These are phyloP conservation scores for Tillandsia fasciculata DNA, from an alignment of 176 grass and related monocot species.

Conservation along the genomic window DNA sequence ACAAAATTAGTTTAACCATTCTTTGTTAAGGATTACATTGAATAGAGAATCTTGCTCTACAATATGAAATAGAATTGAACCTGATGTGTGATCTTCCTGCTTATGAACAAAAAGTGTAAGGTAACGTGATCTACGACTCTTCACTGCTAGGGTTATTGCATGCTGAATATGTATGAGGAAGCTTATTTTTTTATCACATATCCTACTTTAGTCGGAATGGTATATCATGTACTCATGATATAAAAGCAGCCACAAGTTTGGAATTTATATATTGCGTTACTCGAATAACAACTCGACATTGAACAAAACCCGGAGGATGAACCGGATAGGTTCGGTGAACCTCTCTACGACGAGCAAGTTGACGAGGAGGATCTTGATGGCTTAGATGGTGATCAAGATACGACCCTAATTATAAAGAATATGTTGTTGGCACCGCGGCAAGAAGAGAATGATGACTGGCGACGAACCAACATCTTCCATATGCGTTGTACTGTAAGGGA, in stretches of 20 bases:
- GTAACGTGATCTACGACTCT: conserved; percentile 24
- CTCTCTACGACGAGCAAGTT: no score
- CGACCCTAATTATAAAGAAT: no score
- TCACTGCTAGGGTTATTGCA: background rate
- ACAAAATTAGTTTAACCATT: no score
- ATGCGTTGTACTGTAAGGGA: no score
- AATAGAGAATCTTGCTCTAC: conserved; percentile 78
- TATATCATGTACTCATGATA: background rate
- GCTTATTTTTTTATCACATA: background rate
- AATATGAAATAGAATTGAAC: no score
- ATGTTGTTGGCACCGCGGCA: no score
- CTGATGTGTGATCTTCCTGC: conserved; percentile 87
- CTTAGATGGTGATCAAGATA: no score
- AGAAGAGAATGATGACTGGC: no score
- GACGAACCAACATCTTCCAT: no score
- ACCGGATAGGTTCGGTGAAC: no score
- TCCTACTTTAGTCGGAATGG: background rate
- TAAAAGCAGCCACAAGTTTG: background rate
- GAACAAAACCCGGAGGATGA: no score
- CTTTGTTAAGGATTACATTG: background rate
- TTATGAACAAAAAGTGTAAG: conserved; percentile 99
- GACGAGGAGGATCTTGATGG: no score
- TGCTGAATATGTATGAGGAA: background rate
- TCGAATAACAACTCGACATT: background rate
- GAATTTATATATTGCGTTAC: background rate